Evolutionary conservation across 2,329 filamentous ascomycete species (phyloP).

Genomic region (Xenosphaeropsis pyriputrescens): DNA sequence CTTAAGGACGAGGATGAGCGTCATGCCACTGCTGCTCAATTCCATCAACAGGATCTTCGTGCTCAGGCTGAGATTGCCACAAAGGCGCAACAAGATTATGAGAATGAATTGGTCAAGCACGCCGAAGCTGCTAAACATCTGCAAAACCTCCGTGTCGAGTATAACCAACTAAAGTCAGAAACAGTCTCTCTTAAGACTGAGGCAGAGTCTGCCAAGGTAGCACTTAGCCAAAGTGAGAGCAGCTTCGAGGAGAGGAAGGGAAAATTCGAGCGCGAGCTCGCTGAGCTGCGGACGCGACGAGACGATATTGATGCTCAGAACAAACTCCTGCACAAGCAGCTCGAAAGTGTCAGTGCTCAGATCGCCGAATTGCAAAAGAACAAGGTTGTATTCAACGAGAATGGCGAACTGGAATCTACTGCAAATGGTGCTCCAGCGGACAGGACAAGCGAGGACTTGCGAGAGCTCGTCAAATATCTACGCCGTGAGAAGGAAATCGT

Average conservation of each 20-base stretch:
- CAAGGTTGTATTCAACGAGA: slow-evolving; percentile 42
- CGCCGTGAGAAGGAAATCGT: slow-evolving; percentile 95
- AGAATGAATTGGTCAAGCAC: slow-evolving; percentile 87
- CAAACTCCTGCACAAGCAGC: slow-evolving; percentile 74
- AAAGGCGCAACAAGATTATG: slow-evolving; percentile 88
- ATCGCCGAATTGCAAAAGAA: slow-evolving; percentile 68
- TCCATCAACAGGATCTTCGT: slow-evolving; percentile 82
- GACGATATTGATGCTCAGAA: slow-evolving; percentile 85
- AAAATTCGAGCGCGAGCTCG: slow-evolving; percentile 70
- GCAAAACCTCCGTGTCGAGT: slow-evolving; percentile 63
- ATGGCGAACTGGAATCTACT: slow-evolving; percentile 25
- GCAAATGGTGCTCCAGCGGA: slow-evolving; percentile 30
- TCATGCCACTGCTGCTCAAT: slow-evolving; percentile 64
- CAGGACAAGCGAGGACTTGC: slow-evolving; percentile 57
- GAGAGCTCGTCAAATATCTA: slow-evolving; percentile 83
- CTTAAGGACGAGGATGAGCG: slow-evolving; percentile 75
- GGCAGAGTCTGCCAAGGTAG: slow-evolving; percentile 71
- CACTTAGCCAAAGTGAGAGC: slow-evolving; percentile 64
- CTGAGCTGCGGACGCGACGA: slow-evolving; percentile 62
- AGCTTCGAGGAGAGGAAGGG: slow-evolving; percentile 78
- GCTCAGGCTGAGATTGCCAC: slow-evolving; percentile 88
- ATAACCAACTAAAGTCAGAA: slow-evolving; percentile 70
- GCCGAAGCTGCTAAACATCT: slow-evolving; percentile 84
- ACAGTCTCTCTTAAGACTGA: slow-evolving; percentile 63
- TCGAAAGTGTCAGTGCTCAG: slow-evolving; percentile 71